A percentile compares a stretch with the other conserved stretches of the same genome.
These are phyloP conservation scores for Ogataea nitratoaversa DNA, from an alignment of 805 yeast species.

Conservation along the genomic window DNA sequence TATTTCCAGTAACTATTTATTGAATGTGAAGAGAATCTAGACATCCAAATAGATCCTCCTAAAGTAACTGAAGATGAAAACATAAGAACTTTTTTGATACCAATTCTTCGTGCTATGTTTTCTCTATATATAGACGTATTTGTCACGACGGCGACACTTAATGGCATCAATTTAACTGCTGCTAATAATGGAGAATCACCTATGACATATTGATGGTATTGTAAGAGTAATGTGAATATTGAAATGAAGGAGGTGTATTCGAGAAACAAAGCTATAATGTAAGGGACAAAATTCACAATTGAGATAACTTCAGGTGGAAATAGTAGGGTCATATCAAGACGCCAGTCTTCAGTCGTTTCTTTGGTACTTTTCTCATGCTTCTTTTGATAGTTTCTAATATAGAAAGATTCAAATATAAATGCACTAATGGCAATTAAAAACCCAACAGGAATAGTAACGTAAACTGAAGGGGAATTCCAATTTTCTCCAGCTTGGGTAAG, in stretches of 20 bases:
- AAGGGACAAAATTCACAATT: conserved; percentile 19
- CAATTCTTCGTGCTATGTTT: conserved; percentile 16
- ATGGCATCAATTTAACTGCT: conserved; percentile 34
- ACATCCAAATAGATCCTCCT: conserved; percentile 19
- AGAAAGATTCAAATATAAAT: conserved; percentile 29
- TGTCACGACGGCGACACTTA: conserved; percentile 27
- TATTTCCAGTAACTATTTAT: no score
- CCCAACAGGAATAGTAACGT: conserved; percentile 38
- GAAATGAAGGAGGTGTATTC: conserved; percentile 7
- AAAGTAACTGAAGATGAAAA: conserved; percentile 1
- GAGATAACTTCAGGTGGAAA: conserved; percentile 19
- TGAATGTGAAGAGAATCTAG: no score
- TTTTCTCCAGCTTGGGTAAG: conserved; percentile 41
- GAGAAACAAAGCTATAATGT: conserved; percentile 7
- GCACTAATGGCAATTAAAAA: conserved; percentile 24
- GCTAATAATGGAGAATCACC: conserved; percentile 31
- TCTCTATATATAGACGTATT: conserved; percentile 24
- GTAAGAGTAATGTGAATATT: conserved; percentile 7
- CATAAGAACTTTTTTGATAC: conserved; percentile 14
- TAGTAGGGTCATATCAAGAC: no score
- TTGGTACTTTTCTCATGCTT: neutral
- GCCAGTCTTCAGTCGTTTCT: conserved; percentile 13
- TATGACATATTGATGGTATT: conserved; percentile 27
- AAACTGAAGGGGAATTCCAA: conserved; percentile 40
- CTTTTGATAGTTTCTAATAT: conserved; percentile 11